A percentile compares a stretch with the other conserved stretches of the same genome.
Evolutionary conservation across 179 eudicot genomes (phyloP).

Genomic region (Silene noctiflora): DNA sequence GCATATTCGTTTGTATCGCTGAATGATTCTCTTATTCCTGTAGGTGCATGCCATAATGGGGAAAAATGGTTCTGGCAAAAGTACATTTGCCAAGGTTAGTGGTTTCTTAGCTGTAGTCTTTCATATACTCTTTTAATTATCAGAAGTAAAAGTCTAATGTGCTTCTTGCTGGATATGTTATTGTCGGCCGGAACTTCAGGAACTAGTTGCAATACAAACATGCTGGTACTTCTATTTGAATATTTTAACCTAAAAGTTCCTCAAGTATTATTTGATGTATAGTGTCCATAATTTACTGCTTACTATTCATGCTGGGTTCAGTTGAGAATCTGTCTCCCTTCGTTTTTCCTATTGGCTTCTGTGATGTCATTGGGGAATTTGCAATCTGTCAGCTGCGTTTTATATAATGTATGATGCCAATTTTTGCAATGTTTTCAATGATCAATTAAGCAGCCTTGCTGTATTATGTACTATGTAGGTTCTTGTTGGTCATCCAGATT

Average conservation of each 20-base stretch:
- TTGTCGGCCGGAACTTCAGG: neutral
- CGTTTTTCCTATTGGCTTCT: neutral
- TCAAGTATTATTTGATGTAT: too few relatives aligned
- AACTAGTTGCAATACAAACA: neutral
- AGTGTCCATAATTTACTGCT: neutral
- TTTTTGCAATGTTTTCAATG: neutral
- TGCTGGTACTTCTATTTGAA: neutral
- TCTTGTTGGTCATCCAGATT: conserved; percentile 97
- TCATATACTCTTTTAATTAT: neutral
- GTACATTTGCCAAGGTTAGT: conserved; percentile 88
- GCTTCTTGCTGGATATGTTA: neutral
- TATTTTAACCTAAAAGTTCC: too few relatives aligned
- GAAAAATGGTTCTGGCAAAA: conserved; percentile 98
- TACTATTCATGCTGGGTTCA: neutral
- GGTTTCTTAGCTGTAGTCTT: neutral
- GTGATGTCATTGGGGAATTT: neutral
- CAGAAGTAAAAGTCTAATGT: neutral
- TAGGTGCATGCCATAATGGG: conserved; percentile 97
- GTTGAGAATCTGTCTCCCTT: neutral
- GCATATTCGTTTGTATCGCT: conserved; percentile 5
- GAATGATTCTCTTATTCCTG: conserved; percentile 14
- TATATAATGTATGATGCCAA: neutral
- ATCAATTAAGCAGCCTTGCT: conserved; percentile 1
- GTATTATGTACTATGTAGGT: conserved; percentile 45
- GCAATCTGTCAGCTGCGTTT: neutral